These are phyloP conservation scores for Jatropha curcas DNA, from an alignment of 345 rosid genomes.

Conservation along the genomic window DNA sequence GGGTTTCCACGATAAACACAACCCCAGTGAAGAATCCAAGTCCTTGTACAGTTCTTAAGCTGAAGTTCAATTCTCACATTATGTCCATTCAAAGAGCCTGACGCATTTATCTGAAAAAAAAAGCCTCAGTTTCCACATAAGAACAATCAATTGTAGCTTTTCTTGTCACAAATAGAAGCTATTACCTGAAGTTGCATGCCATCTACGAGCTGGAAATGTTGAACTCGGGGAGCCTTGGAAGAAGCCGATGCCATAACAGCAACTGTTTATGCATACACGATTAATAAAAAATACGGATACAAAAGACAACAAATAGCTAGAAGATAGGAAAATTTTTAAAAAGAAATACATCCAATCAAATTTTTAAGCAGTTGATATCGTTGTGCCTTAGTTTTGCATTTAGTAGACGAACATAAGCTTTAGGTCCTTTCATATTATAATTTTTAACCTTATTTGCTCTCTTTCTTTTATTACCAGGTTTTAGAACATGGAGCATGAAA, in stretches of 20 bases:
- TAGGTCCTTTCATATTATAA: background rate
- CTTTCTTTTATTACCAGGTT: background rate
- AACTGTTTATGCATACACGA: slow-evolving; percentile 17
- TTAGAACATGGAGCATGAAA: too few relatives aligned
- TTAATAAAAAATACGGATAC: background rate
- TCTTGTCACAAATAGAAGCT: slow-evolving; percentile 13
- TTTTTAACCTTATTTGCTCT: too few relatives aligned
- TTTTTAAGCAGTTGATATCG: background rate
- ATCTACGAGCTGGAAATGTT: slow-evolving; percentile 54
- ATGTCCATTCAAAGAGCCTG: slow-evolving; percentile 41
- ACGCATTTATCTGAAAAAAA: slow-evolving; percentile 41
- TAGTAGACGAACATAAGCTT: background rate
- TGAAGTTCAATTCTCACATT: slow-evolving; percentile 60
- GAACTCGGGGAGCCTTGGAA: slow-evolving; percentile 33
- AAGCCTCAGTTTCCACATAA: background rate
- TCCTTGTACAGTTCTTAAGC: slow-evolving; percentile 48
- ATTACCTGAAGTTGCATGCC: slow-evolving; percentile 63
- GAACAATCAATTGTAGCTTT: background rate
- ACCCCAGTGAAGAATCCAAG: slow-evolving; percentile 73
- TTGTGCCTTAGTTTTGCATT: too few relatives aligned
- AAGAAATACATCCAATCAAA: too few relatives aligned
- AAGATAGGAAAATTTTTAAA: too few relatives aligned
- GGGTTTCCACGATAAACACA: slow-evolving; percentile 47
- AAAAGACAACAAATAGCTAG: background rate
- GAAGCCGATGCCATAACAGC: slow-evolving; percentile 58